These are phyloP conservation scores for Citrus glauca DNA, from an alignment of 345 rosid species.

Conservation along the genomic window DNA sequence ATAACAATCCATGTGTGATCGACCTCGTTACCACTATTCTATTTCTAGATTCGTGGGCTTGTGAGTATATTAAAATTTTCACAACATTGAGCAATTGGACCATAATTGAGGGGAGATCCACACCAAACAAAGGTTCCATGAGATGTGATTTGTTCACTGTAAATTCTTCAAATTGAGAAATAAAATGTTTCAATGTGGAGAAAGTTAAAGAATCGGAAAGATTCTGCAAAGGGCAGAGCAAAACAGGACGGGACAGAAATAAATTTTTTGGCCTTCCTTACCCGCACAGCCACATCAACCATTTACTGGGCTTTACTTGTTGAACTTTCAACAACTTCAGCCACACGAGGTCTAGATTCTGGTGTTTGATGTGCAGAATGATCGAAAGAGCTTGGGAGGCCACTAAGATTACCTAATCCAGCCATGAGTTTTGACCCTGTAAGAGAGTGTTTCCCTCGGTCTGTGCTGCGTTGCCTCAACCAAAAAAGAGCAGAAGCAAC, in stretches of 20 bases:
- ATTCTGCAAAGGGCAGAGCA: background rate
- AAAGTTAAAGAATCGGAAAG: background rate
- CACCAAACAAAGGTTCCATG: too few relatives aligned
- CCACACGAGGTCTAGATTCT: constrained; percentile 55
- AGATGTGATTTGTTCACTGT: too few relatives aligned
- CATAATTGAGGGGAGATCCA: too few relatives aligned
- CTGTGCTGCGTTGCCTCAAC: constrained; percentile 76
- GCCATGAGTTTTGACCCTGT: constrained; percentile 24
- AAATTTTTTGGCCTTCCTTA: constrained; percentile 12
- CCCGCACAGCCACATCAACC: constrained; percentile 74
- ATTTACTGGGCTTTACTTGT: constrained; percentile 57
- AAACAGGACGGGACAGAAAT: background rate
- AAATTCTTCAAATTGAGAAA: too few relatives aligned
- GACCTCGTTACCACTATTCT: too few relatives aligned
- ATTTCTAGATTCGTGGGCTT: too few relatives aligned
- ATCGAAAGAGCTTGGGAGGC: constrained; percentile 35
- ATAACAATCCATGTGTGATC: too few relatives aligned
- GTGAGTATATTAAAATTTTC: too few relatives aligned
- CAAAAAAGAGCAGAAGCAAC: constrained; percentile 67
- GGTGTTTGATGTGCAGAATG: constrained; percentile 36
- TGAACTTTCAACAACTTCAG: constrained; percentile 70
- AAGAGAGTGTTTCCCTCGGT: constrained; percentile 40
- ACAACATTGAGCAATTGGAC: too few relatives aligned
- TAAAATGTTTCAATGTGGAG: too few relatives aligned
- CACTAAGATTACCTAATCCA: constrained; percentile 38